Evolutionary conservation across 441 rosid species (phyloP), one percentile per base, ranked within the genome.

Genomic region (Gossypium schwendimanii): DNA sequence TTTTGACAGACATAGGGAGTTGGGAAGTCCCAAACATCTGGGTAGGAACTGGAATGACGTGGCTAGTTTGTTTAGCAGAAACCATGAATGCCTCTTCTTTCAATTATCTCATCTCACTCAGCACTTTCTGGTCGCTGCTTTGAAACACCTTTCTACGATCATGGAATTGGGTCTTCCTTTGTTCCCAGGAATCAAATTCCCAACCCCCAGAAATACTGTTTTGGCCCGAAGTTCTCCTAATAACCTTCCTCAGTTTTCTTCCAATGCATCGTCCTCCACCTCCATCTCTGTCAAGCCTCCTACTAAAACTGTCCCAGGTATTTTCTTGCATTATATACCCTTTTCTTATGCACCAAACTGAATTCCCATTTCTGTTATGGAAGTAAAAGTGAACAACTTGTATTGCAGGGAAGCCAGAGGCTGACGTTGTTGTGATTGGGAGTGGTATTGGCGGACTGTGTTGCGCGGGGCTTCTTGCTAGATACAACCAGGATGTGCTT

Each of bases 361-460:
- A 36, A 36, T 7, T 36, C 10, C 2, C 44, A 8, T 39, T 39
- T 39, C 44, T 39, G 10, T 39, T 39, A 8, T 39, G 44, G 44
- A 39, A 39, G 44, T 39, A 39, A 39, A 39, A 39, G 11, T 39
- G 44, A 39, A 8, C 44, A 39, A 39, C 44, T 39, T 39, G 44
- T 77, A 11, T 59, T 60, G 69, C 80, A 87, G 95, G 94, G 73
- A 86, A 87, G 87, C 55, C 88, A 24, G 97, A 90, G 84, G 97
- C 97, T 2, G 93, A 94, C 84, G 84, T 92, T 53, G 87, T 89
- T 60, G 97, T 94, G 21, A 88, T 92, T 67, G 97, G 97, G 53
- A 94, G 97, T 74, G 97, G 97, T 11, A 89, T 94, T 55, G 97
- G 85, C 7, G 97, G 97, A 33, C 82, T 92, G 44, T 89, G 97